Evolutionary conservation across 495 filamentous ascomycete species (phyloP), one percentile per base, ranked within the genome.

Genomic region (Penicillium crystallinum): DNA sequence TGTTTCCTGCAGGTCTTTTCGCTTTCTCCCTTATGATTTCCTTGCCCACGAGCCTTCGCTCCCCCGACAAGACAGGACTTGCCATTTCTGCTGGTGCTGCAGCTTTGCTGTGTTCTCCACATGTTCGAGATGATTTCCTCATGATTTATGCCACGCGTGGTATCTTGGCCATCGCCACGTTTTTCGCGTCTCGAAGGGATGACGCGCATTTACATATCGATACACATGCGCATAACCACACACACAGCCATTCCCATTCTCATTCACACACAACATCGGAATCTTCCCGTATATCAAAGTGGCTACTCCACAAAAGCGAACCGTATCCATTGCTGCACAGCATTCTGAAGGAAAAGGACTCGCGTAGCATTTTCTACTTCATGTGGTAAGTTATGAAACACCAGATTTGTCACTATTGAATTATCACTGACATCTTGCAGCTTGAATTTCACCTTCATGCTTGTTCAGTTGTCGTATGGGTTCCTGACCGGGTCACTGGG

Each of bases 281-380:
- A 40, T 55, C 77, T 18, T 88, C 87, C 6, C 73, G 59, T 52
- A 69, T 90, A 42, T 88, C 87, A 17, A 80, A 74, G 12, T 76
- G 86, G 36, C 64, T 96, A 17, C 71, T 95, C 18, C 77, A 71
- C 0, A 74, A 77, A 31, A 83, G 83, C 15, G 77, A 86, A 47
- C 75, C 73, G 23, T 92, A 83, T 69, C 89, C 91, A 3, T 66
- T 97, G 12, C 53, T 96, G 12, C 83, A 95, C 52, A 84, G 89
- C 50, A 90, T 99, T 52, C 69, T 99, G 52, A 79, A 85, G 21
- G 91, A 96, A 57, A 92, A 90, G 58, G 92, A 99, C 66, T 97
- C 95, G 7, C 81, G 93, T 31, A 82, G 93, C 25, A 99, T 99
- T 53, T 92, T 95, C 60, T 99, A 97, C 72, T 98, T 98, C 52